Percentiles rank a stretch among this genome's conserved stretches.
Conservation (phyloP, 2,329 filamentous ascomycete species). For the Nemania sp. region DNA sequence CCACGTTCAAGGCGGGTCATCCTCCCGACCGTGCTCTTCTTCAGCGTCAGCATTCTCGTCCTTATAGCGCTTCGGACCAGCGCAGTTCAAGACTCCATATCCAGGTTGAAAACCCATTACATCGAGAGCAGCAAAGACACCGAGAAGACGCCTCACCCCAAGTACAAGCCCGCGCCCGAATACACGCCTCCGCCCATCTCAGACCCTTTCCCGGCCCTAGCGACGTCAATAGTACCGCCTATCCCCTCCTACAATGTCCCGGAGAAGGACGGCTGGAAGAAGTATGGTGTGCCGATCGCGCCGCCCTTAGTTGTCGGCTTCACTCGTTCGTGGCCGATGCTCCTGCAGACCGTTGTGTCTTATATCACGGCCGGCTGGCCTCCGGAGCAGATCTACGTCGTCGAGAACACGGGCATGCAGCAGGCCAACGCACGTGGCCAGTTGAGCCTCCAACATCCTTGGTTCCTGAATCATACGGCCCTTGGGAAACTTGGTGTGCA, state of each 20-base stretch:
- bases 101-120: conserved; percentile 22
- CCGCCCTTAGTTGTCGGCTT: conserved; percentile 71
- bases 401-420: conserved; percentile 70
- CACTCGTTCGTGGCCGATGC: conserved; percentile 66
- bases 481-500: conserved; percentile 65
- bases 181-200: conserved; percentile 54
- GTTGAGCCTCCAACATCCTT: conserved; percentile 66
- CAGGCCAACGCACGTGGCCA: conserved; percentile 62
- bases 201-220: conserved; percentile 59
- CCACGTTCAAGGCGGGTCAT: conserved; percentile 41
- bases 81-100: conserved; percentile 27
- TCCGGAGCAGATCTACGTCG: conserved; percentile 65
- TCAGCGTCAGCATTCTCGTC: conserved; percentile 37
- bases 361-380: conserved; percentile 72
- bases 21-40: conserved; percentile 33
- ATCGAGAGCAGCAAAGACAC: conserved; percentile 6
- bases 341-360: conserved; percentile 66
- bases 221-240: conserved; percentile 52
- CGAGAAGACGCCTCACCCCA: conserved; percentile 42
- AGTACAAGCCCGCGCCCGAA: conserved; percentile 52
- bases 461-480: conserved; percentile 65
- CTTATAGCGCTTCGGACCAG: conserved; percentile 36
- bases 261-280: conserved; percentile 53
- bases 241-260: conserved; percentile 61
- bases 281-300: conserved; percentile 53